Percentiles rank a stretch among this genome's conserved stretches.
phyloP scores from a whole-genome alignment of 2,329 filamentous ascomycete genomes.

The Beauveria pseudobassiana region DNA sequence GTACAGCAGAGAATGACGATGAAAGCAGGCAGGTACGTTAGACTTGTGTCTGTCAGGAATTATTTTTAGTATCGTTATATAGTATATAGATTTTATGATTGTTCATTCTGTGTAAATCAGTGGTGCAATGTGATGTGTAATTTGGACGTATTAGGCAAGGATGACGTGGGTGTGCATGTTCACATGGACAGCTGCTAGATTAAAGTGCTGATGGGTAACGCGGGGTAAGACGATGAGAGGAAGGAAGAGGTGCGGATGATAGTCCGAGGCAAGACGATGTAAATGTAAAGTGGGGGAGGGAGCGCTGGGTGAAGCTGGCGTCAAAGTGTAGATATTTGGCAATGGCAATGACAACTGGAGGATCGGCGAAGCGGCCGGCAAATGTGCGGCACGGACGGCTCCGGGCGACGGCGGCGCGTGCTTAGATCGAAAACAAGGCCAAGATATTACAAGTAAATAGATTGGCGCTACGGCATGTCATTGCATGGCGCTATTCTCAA shows the following conservation, averaged over 20 bases:
- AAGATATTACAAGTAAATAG: too few species aligned
- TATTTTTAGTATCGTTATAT: slow-evolving; percentile 9
- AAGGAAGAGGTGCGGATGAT: not conserved
- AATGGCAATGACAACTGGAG: too few species aligned
- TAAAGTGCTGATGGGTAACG: not conserved
- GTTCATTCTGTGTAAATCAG: not conserved
- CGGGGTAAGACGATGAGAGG: not conserved
- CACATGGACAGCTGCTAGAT: not conserved
- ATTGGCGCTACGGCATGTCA: too few species aligned
- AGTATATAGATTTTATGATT: slow-evolving; percentile 10
- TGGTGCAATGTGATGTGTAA: not conserved
- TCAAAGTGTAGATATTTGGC: not conserved
- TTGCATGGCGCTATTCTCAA: too few species aligned
- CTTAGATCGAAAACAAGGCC: too few species aligned
- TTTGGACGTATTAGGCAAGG: not conserved
- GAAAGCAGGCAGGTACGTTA: not conserved
- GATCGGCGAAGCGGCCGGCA: too few species aligned
- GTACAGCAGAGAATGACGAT: not conserved
- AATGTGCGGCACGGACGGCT: not conserved
- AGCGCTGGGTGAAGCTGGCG: not conserved
- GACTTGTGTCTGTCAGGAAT: not conserved
- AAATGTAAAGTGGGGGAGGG: not conserved
- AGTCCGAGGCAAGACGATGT: not conserved
- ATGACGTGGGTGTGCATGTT: not conserved
- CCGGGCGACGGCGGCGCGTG: not conserved